phyloP scores from a whole-genome alignment of 495 filamentous ascomycete species.

The Xylaria acuta region DNA sequence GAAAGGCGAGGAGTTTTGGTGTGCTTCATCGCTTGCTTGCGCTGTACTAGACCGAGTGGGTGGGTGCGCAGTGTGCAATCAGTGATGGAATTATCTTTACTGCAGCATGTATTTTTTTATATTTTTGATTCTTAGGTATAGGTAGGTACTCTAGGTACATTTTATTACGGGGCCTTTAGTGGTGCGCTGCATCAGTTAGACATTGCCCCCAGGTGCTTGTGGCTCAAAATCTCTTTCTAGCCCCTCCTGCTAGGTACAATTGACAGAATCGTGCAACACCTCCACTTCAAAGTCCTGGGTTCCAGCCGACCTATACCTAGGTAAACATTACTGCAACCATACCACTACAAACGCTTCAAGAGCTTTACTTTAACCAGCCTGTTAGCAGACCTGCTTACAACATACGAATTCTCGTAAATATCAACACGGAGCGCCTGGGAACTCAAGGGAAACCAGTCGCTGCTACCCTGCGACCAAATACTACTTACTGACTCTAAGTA shows the following conservation, averaged over 20 bases:
- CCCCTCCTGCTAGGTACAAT: too few relatives aligned
- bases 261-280: background rate
- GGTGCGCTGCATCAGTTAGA: constrained; percentile 30
- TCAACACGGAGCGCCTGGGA: background rate
- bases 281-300: background rate
- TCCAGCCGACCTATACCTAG: background rate
- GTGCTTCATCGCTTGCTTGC: background rate
- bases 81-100: constrained; percentile 32
- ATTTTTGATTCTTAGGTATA: constrained; percentile 9
- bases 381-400: background rate
- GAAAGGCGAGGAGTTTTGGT: background rate
- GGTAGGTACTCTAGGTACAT: background rate
- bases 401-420: background rate
- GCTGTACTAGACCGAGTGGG: background rate
- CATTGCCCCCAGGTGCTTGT: background rate
- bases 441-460: background rate
- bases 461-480: background rate
- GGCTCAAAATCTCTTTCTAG: constrained; percentile 12
- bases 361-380: background rate
- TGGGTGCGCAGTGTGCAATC: constrained; percentile 23
- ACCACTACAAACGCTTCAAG: background rate
- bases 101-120: constrained; percentile 30
- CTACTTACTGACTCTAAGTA: background rate
- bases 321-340: background rate
- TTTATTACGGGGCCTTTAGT: constrained; percentile 34